phyloP scores from a whole-genome alignment of 2,329 filamentous ascomycete genomes.

The Trichocomaceae sp. region DNA sequence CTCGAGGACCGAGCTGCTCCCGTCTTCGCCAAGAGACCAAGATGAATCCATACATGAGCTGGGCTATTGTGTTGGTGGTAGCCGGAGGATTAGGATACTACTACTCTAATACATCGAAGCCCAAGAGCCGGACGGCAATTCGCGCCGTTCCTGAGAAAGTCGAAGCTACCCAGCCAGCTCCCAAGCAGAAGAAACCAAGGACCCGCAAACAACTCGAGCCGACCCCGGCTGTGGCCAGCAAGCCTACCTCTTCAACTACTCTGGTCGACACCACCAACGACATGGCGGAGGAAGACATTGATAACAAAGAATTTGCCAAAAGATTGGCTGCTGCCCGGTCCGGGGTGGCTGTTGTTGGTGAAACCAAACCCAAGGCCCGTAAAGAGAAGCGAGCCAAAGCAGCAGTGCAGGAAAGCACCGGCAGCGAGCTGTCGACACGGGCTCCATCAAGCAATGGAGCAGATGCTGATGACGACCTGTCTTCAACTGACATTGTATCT shows the following conservation, averaged over 20 bases:
- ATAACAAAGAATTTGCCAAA: constrained; percentile 69
- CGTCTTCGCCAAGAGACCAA: not conserved
- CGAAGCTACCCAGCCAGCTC: constrained; percentile 26
- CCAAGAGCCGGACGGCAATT: constrained; percentile 27
- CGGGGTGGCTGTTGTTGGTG: constrained; percentile 55
- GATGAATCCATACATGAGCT: constrained; percentile 41
- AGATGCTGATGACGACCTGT: constrained; percentile 76
- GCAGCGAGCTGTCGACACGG: constrained; percentile 47
- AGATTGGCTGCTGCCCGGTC: constrained; percentile 65
- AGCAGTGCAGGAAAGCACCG: constrained; percentile 39
- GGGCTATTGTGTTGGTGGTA: constrained; percentile 39
- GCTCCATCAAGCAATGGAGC: constrained; percentile 65
- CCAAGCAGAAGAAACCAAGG: constrained; percentile 38
- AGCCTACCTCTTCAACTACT: constrained; percentile 21
- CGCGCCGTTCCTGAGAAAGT: constrained; percentile 29
- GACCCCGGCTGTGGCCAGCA: constrained; percentile 23
- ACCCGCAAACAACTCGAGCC: constrained; percentile 28
- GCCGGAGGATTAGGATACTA: constrained; percentile 38
- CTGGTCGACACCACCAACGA: constrained; percentile 27
- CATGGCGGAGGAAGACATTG: constrained; percentile 59
- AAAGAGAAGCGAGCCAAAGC: constrained; percentile 68
- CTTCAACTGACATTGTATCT: constrained; percentile 54
- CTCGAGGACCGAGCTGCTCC: constrained; percentile 3
- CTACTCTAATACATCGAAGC: constrained; percentile 31
- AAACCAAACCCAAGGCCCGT: constrained; percentile 36